Base-by-base conservation (phyloP, 1,284 basidiomycete genomes). In the Anthracocystis walkeri region DNA sequence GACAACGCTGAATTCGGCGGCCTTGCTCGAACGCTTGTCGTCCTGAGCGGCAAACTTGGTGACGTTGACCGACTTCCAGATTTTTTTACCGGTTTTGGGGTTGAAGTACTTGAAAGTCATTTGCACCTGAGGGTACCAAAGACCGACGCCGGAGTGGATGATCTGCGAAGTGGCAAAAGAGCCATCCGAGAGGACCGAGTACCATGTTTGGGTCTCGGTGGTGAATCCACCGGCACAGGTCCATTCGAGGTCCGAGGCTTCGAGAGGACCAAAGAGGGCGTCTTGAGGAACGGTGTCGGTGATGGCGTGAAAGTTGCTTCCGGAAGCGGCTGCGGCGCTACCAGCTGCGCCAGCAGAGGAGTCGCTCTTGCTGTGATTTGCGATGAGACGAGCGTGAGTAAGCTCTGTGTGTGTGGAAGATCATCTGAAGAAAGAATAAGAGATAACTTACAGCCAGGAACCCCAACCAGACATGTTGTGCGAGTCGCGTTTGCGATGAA, bases 41-140 rank as follows among this genome's bases (percentile, higher is more conserved):
- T 56, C 27, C 79, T 80, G 77, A 18, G 90, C 90, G 50, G 89
- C 89, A 83, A 97, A 97, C 85, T 94, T 93, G 81, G 89, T 88
- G 41, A 94, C 92, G 76, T 95, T 95, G 85, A 94, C 86, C 41
- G 93, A 95, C 86, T 93, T 94, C 96, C 96, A 99, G 59, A 88
- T 88, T 60, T 87, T 89, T 82, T 92, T 89, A 69, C 91, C 90
- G 12, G 92, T 94, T 38, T 67, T 78, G 6, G 95, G 92, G 84
- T 97, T 91, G 87, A 90, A 92, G 71, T 93, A 87, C 87, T 95
- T 96, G 90, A 92, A 96, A 3, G 92, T 94, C 87, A 98, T 95
- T 86, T 99, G 97, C 79, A 97, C 91, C 42, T 93, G 94, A 7
- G 96, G 95, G 82, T 92, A 94, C 93, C 93, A 95, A 55, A 95